A percentile compares a stretch with the other conserved stretches of the same genome.
These are phyloP conservation scores for Deuterostichococcus epilithicus DNA, from an alignment of 139 green algal species.

Conservation along the genomic window DNA sequence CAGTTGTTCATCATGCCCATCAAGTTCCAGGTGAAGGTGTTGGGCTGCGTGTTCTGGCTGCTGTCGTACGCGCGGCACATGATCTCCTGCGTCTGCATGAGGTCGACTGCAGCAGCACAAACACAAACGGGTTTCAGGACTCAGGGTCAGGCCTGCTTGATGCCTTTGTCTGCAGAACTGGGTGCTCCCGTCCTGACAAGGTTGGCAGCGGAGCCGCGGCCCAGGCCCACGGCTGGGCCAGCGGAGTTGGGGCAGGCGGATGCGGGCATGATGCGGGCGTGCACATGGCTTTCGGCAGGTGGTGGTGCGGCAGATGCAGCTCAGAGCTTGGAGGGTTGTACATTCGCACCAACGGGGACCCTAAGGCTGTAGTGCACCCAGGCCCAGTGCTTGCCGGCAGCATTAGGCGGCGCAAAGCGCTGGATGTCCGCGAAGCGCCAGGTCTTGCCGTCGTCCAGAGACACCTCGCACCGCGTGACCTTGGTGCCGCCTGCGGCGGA, in stretches of 20 bases:
- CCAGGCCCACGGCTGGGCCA: neutral
- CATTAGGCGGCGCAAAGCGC: constrained; percentile 59
- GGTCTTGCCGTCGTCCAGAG: constrained; percentile 76
- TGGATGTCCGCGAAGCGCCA: constrained; percentile 78
- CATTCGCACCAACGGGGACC: neutral
- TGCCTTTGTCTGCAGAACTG: neutral
- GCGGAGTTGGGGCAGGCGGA: too few species aligned
- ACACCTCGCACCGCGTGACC: constrained; percentile 91
- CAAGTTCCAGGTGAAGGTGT: constrained; percentile 88
- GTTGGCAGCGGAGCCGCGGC: neutral
- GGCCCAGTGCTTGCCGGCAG: constrained; percentile 82
- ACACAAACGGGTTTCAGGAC: too few species aligned
- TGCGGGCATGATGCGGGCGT: neutral
- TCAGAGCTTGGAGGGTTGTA: neutral
- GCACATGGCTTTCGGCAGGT: neutral
- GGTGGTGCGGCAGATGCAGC: too few species aligned
- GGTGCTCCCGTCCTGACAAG: neutral
- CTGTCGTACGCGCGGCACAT: constrained; percentile 77
- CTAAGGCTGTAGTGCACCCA: constrained; percentile 25
- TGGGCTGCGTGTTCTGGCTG: constrained; percentile 82
- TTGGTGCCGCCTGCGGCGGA: constrained; percentile 60
- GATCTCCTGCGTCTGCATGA: constrained; percentile 62
- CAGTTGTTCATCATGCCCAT: constrained; percentile 99
- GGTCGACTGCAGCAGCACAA: constrained; percentile 36
- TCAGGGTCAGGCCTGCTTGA: too few species aligned